phyloP scores from a whole-genome alignment of 2,329 filamentous ascomycete genomes.

The Gliomastix tumulicola region DNA sequence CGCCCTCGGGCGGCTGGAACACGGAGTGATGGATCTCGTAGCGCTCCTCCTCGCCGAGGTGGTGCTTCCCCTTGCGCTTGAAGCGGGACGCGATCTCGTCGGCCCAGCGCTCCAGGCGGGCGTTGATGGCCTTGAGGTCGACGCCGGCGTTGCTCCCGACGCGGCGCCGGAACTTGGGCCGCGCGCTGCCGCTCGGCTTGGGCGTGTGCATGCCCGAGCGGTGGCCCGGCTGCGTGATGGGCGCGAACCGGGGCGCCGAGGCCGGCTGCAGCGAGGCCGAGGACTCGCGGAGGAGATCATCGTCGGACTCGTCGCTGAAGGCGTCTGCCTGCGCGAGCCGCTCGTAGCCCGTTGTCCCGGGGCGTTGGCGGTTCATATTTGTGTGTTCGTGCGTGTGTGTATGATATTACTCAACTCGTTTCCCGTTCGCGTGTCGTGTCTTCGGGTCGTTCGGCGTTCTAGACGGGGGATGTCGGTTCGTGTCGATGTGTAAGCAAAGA shows the following conservation, averaged over 20 bases:
- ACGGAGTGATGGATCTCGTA: slow-evolving; percentile 97
- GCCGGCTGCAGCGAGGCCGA: slow-evolving; percentile 50
- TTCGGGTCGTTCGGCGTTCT: too few relatives aligned
- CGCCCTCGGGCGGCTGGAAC: slow-evolving; percentile 85
- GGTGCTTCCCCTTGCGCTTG: slow-evolving; percentile 77
- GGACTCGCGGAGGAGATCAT: slow-evolving; percentile 48
- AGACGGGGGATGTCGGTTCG: too few relatives aligned
- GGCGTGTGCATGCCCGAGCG: slow-evolving; percentile 54
- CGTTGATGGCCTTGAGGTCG: slow-evolving; percentile 97
- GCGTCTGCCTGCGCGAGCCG: slow-evolving; percentile 77
- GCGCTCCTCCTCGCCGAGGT: slow-evolving; percentile 68
- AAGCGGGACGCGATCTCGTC: slow-evolving; percentile 97
- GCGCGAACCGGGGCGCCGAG: slow-evolving; percentile 57
- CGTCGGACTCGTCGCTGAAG: slow-evolving; percentile 64
- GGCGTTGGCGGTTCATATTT: slow-evolving; percentile 35
- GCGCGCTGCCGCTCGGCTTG: slow-evolving; percentile 26
- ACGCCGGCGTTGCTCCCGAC: slow-evolving; percentile 75
- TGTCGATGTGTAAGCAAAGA: too few relatives aligned
- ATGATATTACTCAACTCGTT: too few relatives aligned
- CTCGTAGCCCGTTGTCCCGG: slow-evolving; percentile 76
- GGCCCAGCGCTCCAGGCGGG: slow-evolving; percentile 89
- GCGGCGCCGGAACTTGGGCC: slow-evolving; percentile 37
- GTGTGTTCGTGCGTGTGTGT: too few relatives aligned
- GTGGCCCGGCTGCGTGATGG: slow-evolving; percentile 53
- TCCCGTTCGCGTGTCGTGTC: too few relatives aligned